Percentiles rank a stretch among this genome's conserved stretches.
phyloP scores from a whole-genome alignment of 2,329 filamentous ascomycete genomes.

The Pseudocercospora macadamiae region DNA sequence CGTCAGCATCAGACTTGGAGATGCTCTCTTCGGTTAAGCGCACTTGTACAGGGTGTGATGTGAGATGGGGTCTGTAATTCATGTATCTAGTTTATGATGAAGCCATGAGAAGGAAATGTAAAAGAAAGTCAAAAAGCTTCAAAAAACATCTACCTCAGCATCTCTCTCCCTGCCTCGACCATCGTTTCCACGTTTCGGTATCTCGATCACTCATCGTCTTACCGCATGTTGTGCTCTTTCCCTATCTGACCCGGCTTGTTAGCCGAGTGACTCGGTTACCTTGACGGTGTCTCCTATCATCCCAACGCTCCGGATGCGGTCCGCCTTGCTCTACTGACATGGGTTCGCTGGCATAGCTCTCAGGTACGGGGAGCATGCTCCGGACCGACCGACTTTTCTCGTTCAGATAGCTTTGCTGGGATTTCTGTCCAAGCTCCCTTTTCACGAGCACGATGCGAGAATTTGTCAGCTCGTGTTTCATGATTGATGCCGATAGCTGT shows the following conservation, averaged over 20 bases:
- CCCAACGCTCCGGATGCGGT: background rate
- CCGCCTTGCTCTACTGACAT: background rate
- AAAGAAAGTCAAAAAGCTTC: background rate
- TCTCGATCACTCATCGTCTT: background rate
- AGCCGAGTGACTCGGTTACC: no score
- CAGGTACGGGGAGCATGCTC: background rate
- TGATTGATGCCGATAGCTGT: no score
- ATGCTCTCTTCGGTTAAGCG: slow-evolving; percentile 53
- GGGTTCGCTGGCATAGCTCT: no score
- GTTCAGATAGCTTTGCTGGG: no score
- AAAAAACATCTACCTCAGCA: background rate
- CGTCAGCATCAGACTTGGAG: slow-evolving; percentile 51
- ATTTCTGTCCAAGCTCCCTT: no score
- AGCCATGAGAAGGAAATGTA: slow-evolving; percentile 6
- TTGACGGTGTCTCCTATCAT: background rate
- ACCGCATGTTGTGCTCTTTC: background rate
- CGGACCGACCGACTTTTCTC: background rate
- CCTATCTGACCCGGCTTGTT: background rate
- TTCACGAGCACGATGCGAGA: no score
- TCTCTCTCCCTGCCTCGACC: background rate
- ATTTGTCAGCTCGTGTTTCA: no score
- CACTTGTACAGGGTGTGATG: background rate
- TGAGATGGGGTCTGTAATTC: slow-evolving; percentile 11
- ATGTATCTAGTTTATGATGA: slow-evolving; percentile 20
- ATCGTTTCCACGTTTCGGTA: background rate